Conservation (phyloP, 345 rosid species). For the sweet orange (Citrus sinensis) region DVS_A1.0 CM039164.1:8705001-8705500, state of each 20-base stretch:
- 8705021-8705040: background rate
- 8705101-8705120: background rate
- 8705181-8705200: no score
- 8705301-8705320: background rate
- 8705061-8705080: background rate
- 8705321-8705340: background rate
- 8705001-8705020: background rate
- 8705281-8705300: background rate
- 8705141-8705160: background rate
- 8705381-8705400: no score
- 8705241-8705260: no score
- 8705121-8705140: background rate
- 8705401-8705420: no score
- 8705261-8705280: background rate
- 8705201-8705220: no score
- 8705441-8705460: background rate
- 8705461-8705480: background rate
- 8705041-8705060: background rate
- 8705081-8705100: background rate
- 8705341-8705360: background rate
- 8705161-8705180: background rate
- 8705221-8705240: no score
- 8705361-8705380: background rate
- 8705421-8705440: background rate
- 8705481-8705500: background rate